A percentile compares a stretch with the other conserved stretches of the same genome.
These are phyloP conservation scores for Colletotrichum agaves DNA, from an alignment of 2,329 filamentous ascomycete species.

Conservation along the genomic window DNA sequence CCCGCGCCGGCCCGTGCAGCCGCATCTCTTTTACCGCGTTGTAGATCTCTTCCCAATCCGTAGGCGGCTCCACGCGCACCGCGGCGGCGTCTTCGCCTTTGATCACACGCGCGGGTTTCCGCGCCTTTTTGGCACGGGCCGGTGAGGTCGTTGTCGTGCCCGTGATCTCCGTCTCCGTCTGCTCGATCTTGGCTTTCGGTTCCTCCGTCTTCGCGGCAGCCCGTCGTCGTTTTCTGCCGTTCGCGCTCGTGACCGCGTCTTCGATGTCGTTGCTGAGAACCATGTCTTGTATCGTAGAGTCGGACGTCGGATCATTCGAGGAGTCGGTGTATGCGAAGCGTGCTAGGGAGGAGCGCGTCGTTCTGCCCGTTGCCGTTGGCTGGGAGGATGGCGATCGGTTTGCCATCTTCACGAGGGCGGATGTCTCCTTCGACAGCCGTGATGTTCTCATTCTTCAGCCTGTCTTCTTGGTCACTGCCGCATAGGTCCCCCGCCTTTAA, in stretches of 20 bases:
- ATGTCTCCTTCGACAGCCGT: slow-evolving; percentile 66
- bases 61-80: slow-evolving; percentile 66
- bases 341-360: slow-evolving; percentile 61
- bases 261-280: slow-evolving; percentile 63
- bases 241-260: slow-evolving; percentile 55
- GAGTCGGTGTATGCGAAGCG: slow-evolving; percentile 54
- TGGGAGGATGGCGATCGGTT: slow-evolving; percentile 48
- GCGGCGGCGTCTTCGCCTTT: slow-evolving; percentile 54
- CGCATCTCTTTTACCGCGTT: slow-evolving; percentile 81
- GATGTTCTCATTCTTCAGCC: slow-evolving; percentile 65
- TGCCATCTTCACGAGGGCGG: slow-evolving; percentile 60
- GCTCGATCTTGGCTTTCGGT: slow-evolving; percentile 54
- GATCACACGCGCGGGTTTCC: slow-evolving; percentile 58
- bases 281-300: neutral
- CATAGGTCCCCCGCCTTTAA: too few species aligned
- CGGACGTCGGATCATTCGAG: slow-evolving; percentile 38
- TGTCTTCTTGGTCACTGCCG: too few species aligned
- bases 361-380: slow-evolving; percentile 53
- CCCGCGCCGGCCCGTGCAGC: slow-evolving; percentile 61
- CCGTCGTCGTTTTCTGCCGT: slow-evolving; percentile 60
- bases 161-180: slow-evolving; percentile 39
- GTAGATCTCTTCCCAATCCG: slow-evolving; percentile 89
- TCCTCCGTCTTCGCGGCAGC: slow-evolving; percentile 45
- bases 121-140: slow-evolving; percentile 43
- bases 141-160: slow-evolving; percentile 37